Conservation (phyloP, 106 monocot species). For the Chionographis japonica region DNA sequence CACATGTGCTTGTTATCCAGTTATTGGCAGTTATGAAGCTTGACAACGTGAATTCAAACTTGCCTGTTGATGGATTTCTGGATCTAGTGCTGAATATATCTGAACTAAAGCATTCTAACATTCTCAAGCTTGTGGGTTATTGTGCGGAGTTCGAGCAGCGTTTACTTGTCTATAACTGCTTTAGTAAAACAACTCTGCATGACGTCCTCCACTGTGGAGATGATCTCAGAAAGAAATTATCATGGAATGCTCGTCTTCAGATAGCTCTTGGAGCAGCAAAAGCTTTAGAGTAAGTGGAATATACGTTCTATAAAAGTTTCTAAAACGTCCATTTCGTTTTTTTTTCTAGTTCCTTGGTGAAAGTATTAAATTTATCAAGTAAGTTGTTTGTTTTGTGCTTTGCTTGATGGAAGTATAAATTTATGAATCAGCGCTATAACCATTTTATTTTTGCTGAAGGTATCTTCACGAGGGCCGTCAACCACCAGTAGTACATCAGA, state of each 20-base stretch:
- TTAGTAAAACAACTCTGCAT: slow-evolving; percentile 65
- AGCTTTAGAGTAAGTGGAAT: slow-evolving; percentile 78
- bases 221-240: slow-evolving; percentile 52
- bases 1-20: slow-evolving; percentile 32
- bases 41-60: slow-evolving; percentile 54
- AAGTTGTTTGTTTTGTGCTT: background rate
- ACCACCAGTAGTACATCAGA: slow-evolving; percentile 69
- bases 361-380: background rate
- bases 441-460: slow-evolving; percentile 25
- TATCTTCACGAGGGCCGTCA: slow-evolving; percentile 87
- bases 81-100: slow-evolving; percentile 65
- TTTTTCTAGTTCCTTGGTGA: background rate
- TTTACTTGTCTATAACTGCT: slow-evolving; percentile 78
- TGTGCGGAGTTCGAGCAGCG: slow-evolving; percentile 87
- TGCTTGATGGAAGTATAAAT: background rate
- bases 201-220: slow-evolving; percentile 73
- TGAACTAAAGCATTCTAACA: slow-evolving; percentile 76
- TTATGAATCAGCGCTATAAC: too few relatives aligned
- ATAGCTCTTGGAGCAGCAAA: slow-evolving; percentile 85
- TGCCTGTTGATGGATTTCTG: slow-evolving; percentile 66
- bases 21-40: slow-evolving; percentile 84
- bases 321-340: background rate
- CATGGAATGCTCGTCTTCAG: slow-evolving; percentile 80
- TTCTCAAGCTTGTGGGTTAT: slow-evolving; percentile 88
- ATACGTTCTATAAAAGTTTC: background rate